Conservation (phyloP, 129 eudicot genomes). For the Chrysanthemum lavandulifolium region DNA sequence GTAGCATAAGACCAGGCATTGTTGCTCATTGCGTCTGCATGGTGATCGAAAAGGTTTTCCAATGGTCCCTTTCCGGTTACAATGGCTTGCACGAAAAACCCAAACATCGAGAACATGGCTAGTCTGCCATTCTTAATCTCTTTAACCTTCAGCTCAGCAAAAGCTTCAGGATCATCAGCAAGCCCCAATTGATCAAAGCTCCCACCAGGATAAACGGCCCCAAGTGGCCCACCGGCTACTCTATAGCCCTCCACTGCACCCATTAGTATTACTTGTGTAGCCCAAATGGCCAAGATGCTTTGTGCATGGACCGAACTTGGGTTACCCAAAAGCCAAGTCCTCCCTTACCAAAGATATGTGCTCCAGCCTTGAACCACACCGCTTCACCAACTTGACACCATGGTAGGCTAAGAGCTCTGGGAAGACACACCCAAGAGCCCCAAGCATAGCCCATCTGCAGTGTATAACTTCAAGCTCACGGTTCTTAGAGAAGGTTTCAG, state of each 20-base stretch:
- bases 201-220: conserved; percentile 63
- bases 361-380: too few species aligned
- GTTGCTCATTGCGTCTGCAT: conserved; percentile 28
- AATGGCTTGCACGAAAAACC: conserved; percentile 30
- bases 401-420: too few species aligned
- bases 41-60: conserved; percentile 31
- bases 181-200: conserved; percentile 65
- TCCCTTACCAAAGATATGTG: too few species aligned
- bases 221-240: conserved; percentile 27
- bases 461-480: too few species aligned
- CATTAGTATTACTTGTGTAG: conserved; percentile 11
- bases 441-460: too few species aligned
- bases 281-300: conserved; percentile 27
- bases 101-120: conserved; percentile 55
- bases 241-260: conserved; percentile 15
- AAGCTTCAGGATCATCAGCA: conserved; percentile 61
- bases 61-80: conserved; percentile 34
- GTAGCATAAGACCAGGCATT: conserved; percentile 34
- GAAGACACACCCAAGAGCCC: too few species aligned
- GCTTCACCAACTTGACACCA: too few species aligned
- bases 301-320: conserved; percentile 17
- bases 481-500: too few species aligned
- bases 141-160: conserved; percentile 61
- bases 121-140: conserved; percentile 60
- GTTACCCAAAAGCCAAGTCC: neutral